Base-by-base conservation (phyloP, 2,329 filamentous ascomycete genomes). In the Aspergillus viridinutans region DNA sequence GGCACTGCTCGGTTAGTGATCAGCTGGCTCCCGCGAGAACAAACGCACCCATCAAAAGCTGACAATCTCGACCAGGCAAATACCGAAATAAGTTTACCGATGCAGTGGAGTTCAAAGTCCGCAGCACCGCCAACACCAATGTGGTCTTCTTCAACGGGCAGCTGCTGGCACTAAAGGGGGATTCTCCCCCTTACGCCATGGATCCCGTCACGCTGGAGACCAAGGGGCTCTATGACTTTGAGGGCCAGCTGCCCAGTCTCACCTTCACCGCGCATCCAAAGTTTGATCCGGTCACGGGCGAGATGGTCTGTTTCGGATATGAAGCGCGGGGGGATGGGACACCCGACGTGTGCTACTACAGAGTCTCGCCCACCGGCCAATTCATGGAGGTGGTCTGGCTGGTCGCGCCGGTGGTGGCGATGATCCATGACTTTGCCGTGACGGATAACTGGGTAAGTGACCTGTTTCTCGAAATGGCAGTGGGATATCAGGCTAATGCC, bases 71-170 rank as follows among this genome's bases (percentile, higher is more conserved):
- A 3, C 8, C 67, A 59, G 74, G 75, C 0, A 73, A 72, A 49
- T 78, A 78, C 50, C 71, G 75, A 29, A 78, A 77, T 56, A 71
- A 67, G 26, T 76, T 63, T 59, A 76, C 74, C 3, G 72, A 77
- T 59, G 70, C 69, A 1, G 70, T 75, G 14, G 63, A 71, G 50
- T 67, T 70, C 49, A 65, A 67, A 25, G 55, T 73, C 10, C 65
- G 68, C 42, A 72, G 26, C 26, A 76, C 75, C 0, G 74, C 80
- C 3, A 86, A 86, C 60, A 86, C 83, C 1, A 86, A 86, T 56
- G 72, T 86, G n/a, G 73, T 82, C 1, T 83, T 81, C 63, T 86
- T 81, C 79, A 72, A 81, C 7, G 82, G 82, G 0, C 76, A 81
- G 4, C 35, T 68, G 1, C 51, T 68, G 0, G 65, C 65, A 49